Base-by-base conservation (phyloP, 1,284 basidiomycete genomes). In the Golubevia sp. region DNA sequence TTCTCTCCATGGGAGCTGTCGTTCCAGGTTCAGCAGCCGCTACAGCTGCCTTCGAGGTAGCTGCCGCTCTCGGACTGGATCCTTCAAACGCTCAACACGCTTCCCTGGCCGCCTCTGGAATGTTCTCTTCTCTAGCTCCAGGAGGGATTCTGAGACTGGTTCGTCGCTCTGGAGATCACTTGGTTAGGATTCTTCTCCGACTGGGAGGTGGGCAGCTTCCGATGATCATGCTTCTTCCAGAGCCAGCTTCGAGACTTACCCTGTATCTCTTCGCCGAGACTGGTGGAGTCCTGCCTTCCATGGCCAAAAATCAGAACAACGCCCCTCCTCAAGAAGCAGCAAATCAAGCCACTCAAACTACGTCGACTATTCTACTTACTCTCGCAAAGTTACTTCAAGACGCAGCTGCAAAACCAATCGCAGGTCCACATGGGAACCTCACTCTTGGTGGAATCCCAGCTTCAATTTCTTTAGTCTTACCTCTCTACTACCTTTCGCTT, bases 401-500 rank as follows among this genome's bases (percentile, higher is more conserved):
- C 61, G 81, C 81, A 1, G 79, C 74, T 23, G 64, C 63, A 8
- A 59, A 58, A 13, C 75, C 79, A 1, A 64, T 62, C 1, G 67
- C 73, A 8, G 67, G 64, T 23, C 55, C 70, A 1, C 64, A 76
- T n/a, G 71, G 73, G 0, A 63, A 68, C 3, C 56, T 76, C 5
- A 73, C 67, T 20, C 64, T 82, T 20, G 70, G 66, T 34, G 82
- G 84, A 3, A 83, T 88, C 50, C 86, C 86, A 20, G 83, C 87
- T 8, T 86, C 85, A 20, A 84, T 85, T 24, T 86, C 87, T 5
- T 72, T 89, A 21, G 78, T 87, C 44, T 84, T 90, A 21, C 74
- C 89, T 48, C 83, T 89, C 50, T 89, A 89, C 72, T 90, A 90
- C 70, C 80, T 89, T 53, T 87, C 89, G 0, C 83, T 88, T 3